Conservation (phyloP, 1,139 yeast species). For the Geotrichum australiense region DNA sequence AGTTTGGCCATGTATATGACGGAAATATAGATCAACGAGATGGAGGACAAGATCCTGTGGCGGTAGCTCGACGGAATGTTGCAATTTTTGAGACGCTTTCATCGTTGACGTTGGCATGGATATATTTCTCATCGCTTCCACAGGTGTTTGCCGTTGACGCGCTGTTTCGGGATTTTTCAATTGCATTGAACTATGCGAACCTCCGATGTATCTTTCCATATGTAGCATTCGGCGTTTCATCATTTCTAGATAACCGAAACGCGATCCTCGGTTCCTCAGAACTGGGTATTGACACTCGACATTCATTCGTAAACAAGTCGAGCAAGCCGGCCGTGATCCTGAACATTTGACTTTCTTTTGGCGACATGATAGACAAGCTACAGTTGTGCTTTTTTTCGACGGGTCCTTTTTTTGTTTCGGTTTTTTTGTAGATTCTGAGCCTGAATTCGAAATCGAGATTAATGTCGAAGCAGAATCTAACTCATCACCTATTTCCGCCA, state of each 20-base stretch:
- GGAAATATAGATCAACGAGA: slow-evolving; percentile 30
- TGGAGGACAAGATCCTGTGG: slow-evolving; percentile 25
- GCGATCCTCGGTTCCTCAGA: slow-evolving; percentile 35
- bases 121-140: slow-evolving; percentile 7
- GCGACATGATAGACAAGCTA: slow-evolving; percentile 35
- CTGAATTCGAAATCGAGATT: too few species aligned
- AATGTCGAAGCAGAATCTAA: too few species aligned
- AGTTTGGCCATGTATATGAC: slow-evolving; percentile 34
- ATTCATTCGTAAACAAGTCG: slow-evolving; percentile 33
- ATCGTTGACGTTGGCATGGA: not conserved
- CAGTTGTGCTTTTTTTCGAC: slow-evolving; percentile 31
- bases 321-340: slow-evolving; percentile 36
- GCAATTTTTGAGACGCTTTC: not conserved
- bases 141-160: not conserved
- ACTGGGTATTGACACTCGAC: slow-evolving; percentile 35
- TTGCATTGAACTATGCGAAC: not conserved
- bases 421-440: not conserved
- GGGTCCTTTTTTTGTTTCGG: slow-evolving; percentile 6
- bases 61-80: slow-evolving; percentile 11
- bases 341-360: slow-evolving; percentile 36
- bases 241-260: slow-evolving; percentile 35
- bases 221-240: slow-evolving; percentile 30
- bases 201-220: slow-evolving; percentile 23
- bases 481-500: too few species aligned
- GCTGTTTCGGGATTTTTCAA: not conserved